A percentile compares a stretch with the other conserved stretches of the same genome.
phyloP scores from a whole-genome alignment of 352 stramenopile genomes.

The Phytophthora idaei region DNA sequence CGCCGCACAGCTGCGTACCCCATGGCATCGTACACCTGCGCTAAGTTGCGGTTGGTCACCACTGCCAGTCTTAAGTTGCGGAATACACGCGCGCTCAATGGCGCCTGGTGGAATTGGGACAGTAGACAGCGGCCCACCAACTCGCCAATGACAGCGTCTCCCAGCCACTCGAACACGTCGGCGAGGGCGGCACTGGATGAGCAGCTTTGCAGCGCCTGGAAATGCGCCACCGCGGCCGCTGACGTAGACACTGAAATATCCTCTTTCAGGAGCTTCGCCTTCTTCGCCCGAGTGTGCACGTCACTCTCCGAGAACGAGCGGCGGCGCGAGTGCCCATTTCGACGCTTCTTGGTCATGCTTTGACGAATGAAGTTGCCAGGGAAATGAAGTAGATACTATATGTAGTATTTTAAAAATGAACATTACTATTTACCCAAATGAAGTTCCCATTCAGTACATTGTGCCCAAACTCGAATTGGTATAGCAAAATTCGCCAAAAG shows the following conservation, averaged over 20 bases:
- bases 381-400: too few species aligned
- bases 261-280: conserved; percentile 9
- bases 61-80: conserved; percentile 62
- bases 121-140: conserved; percentile 66
- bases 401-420: too few species aligned
- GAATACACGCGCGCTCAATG: conserved; percentile 69
- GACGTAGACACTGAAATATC: neutral
- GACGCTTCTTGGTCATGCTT: conserved; percentile 29
- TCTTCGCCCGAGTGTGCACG: conserved; percentile 9
- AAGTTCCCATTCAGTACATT: too few species aligned
- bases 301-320: conserved; percentile 24
- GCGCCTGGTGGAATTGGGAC: conserved; percentile 61
- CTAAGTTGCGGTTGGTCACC: conserved; percentile 79
- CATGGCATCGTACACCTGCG: conserved; percentile 66
- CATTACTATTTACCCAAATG: too few species aligned
- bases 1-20: conserved; percentile 46
- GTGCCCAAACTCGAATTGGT: neutral
- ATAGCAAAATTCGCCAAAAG: neutral
- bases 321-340: conserved; percentile 6
- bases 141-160: conserved; percentile 78
- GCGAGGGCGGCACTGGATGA: conserved; percentile 20
- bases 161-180: conserved; percentile 82
- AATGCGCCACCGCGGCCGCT: conserved; percentile 32
- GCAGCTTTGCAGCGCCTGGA: conserved; percentile 44
- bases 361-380: neutral